Conservation (phyloP, 2,329 filamentous ascomycete genomes). For the Penicillium verrucosum region DNA sequence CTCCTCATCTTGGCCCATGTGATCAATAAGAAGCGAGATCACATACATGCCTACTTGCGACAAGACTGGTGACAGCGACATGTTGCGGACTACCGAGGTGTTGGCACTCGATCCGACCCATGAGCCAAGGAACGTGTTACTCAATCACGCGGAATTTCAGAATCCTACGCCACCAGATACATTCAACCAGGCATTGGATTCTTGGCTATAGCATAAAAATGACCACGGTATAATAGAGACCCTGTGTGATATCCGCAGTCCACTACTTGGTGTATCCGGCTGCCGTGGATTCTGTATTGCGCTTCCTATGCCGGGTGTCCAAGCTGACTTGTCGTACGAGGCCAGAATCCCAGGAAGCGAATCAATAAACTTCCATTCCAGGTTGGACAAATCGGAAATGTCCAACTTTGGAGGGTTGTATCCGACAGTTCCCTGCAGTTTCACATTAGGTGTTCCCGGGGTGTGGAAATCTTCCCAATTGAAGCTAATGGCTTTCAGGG, state of each 20-base stretch:
- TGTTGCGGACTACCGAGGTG: conserved; percentile 9
- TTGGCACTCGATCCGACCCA: conserved; percentile 20
- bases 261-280: conserved; percentile 22
- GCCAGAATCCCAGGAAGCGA: conserved; percentile 13
- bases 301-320: conserved; percentile 7
- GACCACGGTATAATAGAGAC: conserved; percentile 29
- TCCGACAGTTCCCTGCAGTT: neutral
- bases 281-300: conserved; percentile 11
- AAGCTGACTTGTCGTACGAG: conserved; percentile 13
- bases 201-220: conserved; percentile 26
- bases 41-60: conserved; percentile 9
- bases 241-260: conserved; percentile 33
- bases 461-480: conserved; percentile 7
- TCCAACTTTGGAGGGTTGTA: conserved; percentile 7
- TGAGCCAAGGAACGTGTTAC: conserved; percentile 25
- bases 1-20: conserved; percentile 33
- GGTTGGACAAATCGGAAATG: conserved; percentile 8
- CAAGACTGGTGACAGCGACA: neutral
- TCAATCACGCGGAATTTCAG: conserved; percentile 28
- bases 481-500: conserved; percentile 6
- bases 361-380: conserved; percentile 19
- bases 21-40: conserved; percentile 24
- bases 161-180: conserved; percentile 28
- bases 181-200: conserved; percentile 20
- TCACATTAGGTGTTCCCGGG: neutral